Conservation (phyloP, 2,329 filamentous ascomycete genomes). For the Aspergillus pseudonomiae region DNA sequence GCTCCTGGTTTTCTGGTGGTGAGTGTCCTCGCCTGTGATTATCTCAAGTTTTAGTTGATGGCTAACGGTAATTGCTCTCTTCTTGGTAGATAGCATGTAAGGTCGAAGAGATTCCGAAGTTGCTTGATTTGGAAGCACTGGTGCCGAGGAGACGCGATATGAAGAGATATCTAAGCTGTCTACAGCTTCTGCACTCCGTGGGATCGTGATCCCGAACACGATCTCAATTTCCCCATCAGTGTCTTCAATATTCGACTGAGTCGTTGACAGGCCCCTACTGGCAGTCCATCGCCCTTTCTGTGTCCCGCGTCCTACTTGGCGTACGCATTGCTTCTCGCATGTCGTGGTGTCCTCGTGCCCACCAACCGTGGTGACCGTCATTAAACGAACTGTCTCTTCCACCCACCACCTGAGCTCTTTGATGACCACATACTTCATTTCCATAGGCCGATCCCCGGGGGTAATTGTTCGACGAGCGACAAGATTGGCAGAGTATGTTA, state of each 20-base stretch:
- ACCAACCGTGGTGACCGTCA: neutral
- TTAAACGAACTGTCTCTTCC: conserved; percentile 6
- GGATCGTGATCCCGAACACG: conserved; percentile 4
- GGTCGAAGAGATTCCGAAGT: neutral
- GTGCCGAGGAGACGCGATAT: neutral
- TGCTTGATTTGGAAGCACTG: neutral
- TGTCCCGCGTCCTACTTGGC: neutral
- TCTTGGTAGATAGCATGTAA: neutral
- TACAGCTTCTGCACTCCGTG: neutral
- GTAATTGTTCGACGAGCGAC: neutral
- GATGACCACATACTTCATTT: conserved; percentile 7
- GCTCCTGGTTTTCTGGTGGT: conserved; percentile 7
- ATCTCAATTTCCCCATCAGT: neutral
- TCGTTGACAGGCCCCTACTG: neutral
- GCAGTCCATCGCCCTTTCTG: conserved; percentile 1
- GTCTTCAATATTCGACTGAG: neutral
- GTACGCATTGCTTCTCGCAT: conserved; percentile 1
- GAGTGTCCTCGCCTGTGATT: conserved; percentile 12
- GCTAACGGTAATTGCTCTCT: neutral
- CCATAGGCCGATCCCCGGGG: neutral
- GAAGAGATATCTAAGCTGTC: neutral
- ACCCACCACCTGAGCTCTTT: conserved; percentile 14
- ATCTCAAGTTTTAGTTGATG: conserved; percentile 14
- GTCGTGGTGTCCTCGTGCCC: neutral
- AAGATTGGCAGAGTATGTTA: neutral